A percentile compares a stretch with the other conserved stretches of the same genome.
These are phyloP conservation scores for Exserohilum rostratum DNA, from an alignment of 2,329 filamentous ascomycete species.

Conservation along the genomic window DNA sequence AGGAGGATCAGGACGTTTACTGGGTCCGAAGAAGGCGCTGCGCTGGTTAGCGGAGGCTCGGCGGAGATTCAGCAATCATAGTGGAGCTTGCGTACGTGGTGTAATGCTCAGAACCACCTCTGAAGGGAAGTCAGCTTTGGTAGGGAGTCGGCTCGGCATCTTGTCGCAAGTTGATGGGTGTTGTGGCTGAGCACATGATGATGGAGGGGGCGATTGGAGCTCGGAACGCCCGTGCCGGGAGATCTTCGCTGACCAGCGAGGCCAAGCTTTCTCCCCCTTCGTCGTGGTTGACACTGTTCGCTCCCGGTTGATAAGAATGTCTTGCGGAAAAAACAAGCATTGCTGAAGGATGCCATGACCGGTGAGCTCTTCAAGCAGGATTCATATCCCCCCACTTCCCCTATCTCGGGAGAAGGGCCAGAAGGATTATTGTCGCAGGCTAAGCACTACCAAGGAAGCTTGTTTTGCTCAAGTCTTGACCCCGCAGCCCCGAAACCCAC, in stretches of 20 bases:
- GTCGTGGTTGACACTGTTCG: not conserved
- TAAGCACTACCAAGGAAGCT: conserved; percentile 43
- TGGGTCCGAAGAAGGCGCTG: conserved; percentile 58
- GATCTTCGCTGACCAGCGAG: conserved; percentile 26
- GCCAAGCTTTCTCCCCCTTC: conserved; percentile 13
- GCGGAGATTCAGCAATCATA: not conserved
- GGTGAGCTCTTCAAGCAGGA: not conserved
- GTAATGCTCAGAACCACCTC: conserved; percentile 51
- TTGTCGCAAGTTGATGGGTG: conserved; percentile 16
- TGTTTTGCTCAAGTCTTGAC: conserved; percentile 14
- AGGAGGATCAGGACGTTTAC: conserved; percentile 81
- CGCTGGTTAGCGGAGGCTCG: conserved; percentile 21
- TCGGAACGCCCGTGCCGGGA: conserved; percentile 14
- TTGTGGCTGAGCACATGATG: conserved; percentile 26
- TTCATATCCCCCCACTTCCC: not conserved
- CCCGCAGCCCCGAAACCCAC: conserved; percentile 6
- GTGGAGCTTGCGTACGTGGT: conserved; percentile 49
- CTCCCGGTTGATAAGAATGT: not conserved
- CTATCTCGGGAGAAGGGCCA: not conserved
- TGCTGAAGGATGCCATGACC: not conserved
- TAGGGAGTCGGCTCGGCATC: conserved; percentile 54
- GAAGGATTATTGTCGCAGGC: conserved; percentile 1
- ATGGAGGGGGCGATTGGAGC: conserved; percentile 6
- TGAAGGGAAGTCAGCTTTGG: conserved; percentile 50
- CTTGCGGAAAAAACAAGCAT: not conserved